A percentile compares a stretch with the other conserved stretches of the same genome.
Conservation (phyloP, 805 yeast genomes). For the Hanseniaspora occidentalis region DNA sequence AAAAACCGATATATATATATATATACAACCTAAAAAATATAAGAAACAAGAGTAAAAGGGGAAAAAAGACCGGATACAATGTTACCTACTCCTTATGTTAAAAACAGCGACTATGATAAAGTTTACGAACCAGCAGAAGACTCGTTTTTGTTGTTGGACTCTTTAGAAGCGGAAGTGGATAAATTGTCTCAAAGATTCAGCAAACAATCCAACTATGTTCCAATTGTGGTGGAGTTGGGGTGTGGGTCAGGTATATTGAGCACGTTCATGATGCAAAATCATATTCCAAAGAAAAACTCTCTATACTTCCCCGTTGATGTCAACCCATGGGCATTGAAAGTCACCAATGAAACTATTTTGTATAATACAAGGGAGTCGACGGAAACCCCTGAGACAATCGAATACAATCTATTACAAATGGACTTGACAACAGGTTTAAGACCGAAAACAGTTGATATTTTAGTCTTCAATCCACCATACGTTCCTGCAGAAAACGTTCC, state of each 20-base stretch:
- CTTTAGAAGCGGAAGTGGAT: constrained; percentile 46
- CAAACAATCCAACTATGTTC: constrained; percentile 17
- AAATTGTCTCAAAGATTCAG: constrained; percentile 19
- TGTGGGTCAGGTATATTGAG: constrained; percentile 87
- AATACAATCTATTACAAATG: constrained; percentile 41
- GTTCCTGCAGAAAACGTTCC: constrained; percentile 84
- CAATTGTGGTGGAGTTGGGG: constrained; percentile 73
- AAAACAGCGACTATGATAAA: constrained; percentile 42
- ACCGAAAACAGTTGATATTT: constrained; percentile 42
- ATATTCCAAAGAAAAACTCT: constrained; percentile 31
- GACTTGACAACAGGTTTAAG: constrained; percentile 42
- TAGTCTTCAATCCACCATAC: constrained; percentile 92
- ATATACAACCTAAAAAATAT: no score
- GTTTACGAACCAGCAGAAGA: constrained; percentile 96
- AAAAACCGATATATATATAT: not conserved
- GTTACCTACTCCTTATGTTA: constrained; percentile 70
- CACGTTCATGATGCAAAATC: constrained; percentile 49
- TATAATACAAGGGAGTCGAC: constrained; percentile 6
- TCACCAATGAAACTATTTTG: constrained; percentile 34
- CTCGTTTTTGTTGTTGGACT: constrained; percentile 71
- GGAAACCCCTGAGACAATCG: constrained; percentile 19
- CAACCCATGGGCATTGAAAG: constrained; percentile 61
- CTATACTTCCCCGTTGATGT: constrained; percentile 63
- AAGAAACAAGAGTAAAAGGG: not conserved
- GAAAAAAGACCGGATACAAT: constrained; percentile 23